Base-by-base conservation (phyloP, 768 basidiomycete species). In the Russula dissimulans region DNA sequence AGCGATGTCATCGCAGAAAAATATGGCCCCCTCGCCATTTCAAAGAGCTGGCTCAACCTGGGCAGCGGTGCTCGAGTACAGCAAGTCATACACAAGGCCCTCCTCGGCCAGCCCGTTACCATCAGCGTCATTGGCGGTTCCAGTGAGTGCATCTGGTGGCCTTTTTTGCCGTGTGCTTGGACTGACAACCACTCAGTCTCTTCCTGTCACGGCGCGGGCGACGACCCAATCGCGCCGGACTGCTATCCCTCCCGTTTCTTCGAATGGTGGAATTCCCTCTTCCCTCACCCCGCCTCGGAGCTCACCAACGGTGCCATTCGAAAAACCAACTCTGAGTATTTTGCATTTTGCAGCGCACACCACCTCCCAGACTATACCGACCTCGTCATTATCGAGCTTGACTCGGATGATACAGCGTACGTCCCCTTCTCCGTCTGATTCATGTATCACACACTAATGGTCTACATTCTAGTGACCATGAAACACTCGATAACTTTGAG, bases 201-300 rank as follows among this genome's bases (percentile, higher is more conserved):
- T 56, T 84, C 94, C 1, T 97, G 94, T 70, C 89, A 95, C 69
- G 94, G 95, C 22, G 87, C 93, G 9, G 95, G 94, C 1, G 87
- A 95, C 69, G 90, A 95, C 70, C 92, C 91, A 4, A 77, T 97
- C 57, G 82, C 90, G 0, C 78, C 89, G 0, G 74, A 74, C 63
- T 95, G 95, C 71, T 99, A 97, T 73, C 95, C 97, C 1, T 85
- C 89, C n/a, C 83, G 84, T 55, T 91, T 98, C 76, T 98, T 98
- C 77, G 78, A 86, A 53, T 99, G 97, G 95, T 97, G 95, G 91
- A 92, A 95, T 74, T 81, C 78, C 56, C 83, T 98, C n/a, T 99
- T 99, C 75, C 97, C 95, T 0, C 92, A 99, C 72, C 95, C 95
- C 0, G 95, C 94, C 2, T 93, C 95, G 11, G 95, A 98, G 71